These are phyloP conservation scores for Polygonum maritimum DNA, from an alignment of 148 eudicot species.

Conservation along the genomic window DNA sequence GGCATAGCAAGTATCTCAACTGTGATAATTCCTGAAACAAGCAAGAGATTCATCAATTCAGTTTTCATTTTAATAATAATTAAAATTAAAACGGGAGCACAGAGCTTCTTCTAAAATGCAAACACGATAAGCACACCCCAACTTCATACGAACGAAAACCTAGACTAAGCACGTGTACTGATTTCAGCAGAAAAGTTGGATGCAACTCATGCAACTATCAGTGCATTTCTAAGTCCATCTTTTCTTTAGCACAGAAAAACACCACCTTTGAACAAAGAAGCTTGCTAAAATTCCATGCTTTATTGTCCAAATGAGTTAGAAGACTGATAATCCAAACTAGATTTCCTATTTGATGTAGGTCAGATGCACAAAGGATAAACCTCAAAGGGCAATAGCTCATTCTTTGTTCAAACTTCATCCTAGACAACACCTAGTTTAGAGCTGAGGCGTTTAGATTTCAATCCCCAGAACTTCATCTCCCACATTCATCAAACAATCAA, in stretches of 20 bases:
- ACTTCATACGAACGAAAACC: neutral
- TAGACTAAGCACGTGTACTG: neutral
- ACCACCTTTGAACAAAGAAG: neutral
- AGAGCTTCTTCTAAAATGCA: neutral
- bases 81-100: neutral
- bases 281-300: neutral
- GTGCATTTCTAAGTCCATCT: neutral
- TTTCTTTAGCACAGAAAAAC: neutral
- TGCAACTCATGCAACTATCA: neutral
- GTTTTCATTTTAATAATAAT: neutral
- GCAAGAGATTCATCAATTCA: neutral
- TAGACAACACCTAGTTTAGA: no score
- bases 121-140: neutral
- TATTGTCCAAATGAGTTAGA: neutral
- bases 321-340: neutral
- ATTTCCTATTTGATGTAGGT: neutral
- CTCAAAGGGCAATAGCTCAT: neutral
- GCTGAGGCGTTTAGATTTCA: neutral
- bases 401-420: no score
- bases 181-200: neutral
- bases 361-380: neutral
- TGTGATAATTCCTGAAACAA: slow-evolving; percentile 67
- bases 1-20: slow-evolving; percentile 70
- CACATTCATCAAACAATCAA: neutral
- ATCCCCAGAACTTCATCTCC: neutral